phyloP scores from a whole-genome alignment of 441 rosid species.

The Pelargonium fulgidum region DNA sequence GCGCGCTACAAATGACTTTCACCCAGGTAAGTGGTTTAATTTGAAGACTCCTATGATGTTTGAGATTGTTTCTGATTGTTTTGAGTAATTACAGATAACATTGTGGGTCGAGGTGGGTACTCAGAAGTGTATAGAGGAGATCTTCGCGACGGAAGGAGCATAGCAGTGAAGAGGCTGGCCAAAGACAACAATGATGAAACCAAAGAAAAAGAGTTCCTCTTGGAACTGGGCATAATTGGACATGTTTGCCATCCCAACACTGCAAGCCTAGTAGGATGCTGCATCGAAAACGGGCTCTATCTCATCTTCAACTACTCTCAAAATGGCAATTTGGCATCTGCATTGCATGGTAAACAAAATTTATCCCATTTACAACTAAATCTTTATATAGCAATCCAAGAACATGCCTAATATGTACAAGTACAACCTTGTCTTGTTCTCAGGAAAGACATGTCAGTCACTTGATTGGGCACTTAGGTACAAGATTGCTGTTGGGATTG shows the following conservation, averaged over 20 bases:
- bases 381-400: no score
- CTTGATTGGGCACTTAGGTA: conserved; percentile 66
- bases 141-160: conserved; percentile 50
- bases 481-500: conserved; percentile 71
- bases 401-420: no score
- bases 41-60: neutral
- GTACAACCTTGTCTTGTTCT: neutral
- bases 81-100: conserved; percentile 38
- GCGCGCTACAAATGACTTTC: conserved; percentile 61
- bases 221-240: conserved; percentile 70
- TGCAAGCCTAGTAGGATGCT: conserved; percentile 72
- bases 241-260: conserved; percentile 84
- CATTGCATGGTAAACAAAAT: conserved; percentile 53
- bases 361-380: neutral
- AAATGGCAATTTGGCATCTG: conserved; percentile 68
- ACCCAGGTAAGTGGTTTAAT: conserved; percentile 37
- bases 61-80: neutral
- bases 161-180: conserved; percentile 80
- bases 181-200: conserved; percentile 62
- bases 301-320: conserved; percentile 72
- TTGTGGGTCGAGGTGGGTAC: conserved; percentile 80
- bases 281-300: conserved; percentile 77
- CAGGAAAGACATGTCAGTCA: conserved; percentile 34
- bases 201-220: conserved; percentile 81
- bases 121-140: conserved; percentile 89